A percentile compares a stretch with the other conserved stretches of the same genome.
phyloP scores from a whole-genome alignment of 2,329 filamentous ascomycete genomes.

The Epicoccum nigrum region DNA sequence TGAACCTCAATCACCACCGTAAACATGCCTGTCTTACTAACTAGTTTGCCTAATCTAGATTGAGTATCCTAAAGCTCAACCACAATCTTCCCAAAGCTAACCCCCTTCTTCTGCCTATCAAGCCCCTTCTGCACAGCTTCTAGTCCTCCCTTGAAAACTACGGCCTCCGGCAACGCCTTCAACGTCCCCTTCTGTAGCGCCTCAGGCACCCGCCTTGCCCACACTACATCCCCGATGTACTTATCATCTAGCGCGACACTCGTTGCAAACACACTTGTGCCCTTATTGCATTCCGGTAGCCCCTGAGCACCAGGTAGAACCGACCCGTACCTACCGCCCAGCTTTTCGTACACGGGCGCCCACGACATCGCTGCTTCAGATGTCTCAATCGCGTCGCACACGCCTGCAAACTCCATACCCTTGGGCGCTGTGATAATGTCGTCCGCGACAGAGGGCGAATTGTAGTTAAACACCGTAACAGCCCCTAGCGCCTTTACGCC shows the following conservation, averaged over 20 bases:
- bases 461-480: slow-evolving; percentile 42
- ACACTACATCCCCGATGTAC: slow-evolving; percentile 40
- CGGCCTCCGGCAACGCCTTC: slow-evolving; percentile 40
- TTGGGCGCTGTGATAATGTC: slow-evolving; percentile 50
- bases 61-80: slow-evolving; percentile 32
- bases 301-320: slow-evolving; percentile 31
- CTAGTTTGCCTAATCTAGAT: no score
- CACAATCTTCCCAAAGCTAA: slow-evolving; percentile 44
- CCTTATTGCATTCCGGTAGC: slow-evolving; percentile 37
- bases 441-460: slow-evolving; percentile 36
- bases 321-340: slow-evolving; percentile 37
- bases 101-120: slow-evolving; percentile 37
- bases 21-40: no score
- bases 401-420: slow-evolving; percentile 50
- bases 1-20: no score
- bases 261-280: slow-evolving; percentile 29
- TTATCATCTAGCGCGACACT: slow-evolving; percentile 29
- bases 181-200: slow-evolving; percentile 39
- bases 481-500: slow-evolving; percentile 40
- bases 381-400: slow-evolving; percentile 48
- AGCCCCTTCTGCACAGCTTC: slow-evolving; percentile 37
- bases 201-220: slow-evolving; percentile 41
- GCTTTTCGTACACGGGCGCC: slow-evolving; percentile 36
- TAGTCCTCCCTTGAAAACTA: slow-evolving; percentile 38
- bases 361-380: slow-evolving; percentile 30